Evolutionary conservation across 2,329 filamentous ascomycete genomes (phyloP), one percentile per base, ranked within the genome.

Genomic region (Trichoderma citrinoviride): DNA sequence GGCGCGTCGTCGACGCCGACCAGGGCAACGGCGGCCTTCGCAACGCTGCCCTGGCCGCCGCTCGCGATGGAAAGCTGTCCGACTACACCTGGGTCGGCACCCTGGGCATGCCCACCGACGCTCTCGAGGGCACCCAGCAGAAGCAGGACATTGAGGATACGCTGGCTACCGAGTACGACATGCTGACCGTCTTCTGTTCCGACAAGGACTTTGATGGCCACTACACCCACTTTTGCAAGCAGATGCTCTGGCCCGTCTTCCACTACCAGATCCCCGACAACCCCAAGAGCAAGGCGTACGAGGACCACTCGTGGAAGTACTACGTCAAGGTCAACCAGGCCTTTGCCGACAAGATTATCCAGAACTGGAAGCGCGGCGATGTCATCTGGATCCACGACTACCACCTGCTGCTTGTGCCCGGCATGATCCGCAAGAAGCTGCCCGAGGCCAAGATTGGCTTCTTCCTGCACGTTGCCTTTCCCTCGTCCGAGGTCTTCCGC

Each of bases 181-280:
- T 92, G 71, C 77, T 96, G 69, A 87, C 90, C 2, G 93, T 97
- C 40, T 96, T 90, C 75, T 90, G 91, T 76, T 90, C 87, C 67
- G 94, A 98, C 78, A 92, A 90, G 74, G 93, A 98, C 77, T 93
- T 97, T 74, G 90, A 97, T 72, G 93, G 93, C 1, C 93, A 97
- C 78, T 98, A 98, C 74, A 87, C 90, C 14, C 93, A 97, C 77
- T 98, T 95, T 75, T 97, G 93, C 87, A 98, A 98, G 80, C 92
- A 94, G 73, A 97, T 98, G 63, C 83, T 98, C 7, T 98, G 94
- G 94, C 94, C 94, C 1, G 93, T 97, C 66, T 96, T 98, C 77
- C 93, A 98, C 78, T 98, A 98, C 76, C 93, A 97, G 77, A 96
- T 98, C 66, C 95, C 94, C 0, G 95, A 98, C 75, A 96, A 96